phyloP scores from a whole-genome alignment of 345 rosid genomes.

The Draba incana region DNA sequence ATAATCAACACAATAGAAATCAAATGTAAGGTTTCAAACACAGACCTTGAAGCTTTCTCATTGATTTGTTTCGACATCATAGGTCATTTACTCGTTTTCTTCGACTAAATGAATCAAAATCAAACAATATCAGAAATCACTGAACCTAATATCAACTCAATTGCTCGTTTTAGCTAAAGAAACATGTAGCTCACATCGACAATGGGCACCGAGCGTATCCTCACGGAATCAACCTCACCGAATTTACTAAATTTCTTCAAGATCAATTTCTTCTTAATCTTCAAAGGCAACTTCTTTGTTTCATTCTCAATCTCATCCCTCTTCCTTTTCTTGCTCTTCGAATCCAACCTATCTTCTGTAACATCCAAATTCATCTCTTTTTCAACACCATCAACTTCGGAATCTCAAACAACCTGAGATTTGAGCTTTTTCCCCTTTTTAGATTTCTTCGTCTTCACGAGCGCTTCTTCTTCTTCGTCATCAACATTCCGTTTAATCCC shows the following conservation, averaged over 20 bases:
- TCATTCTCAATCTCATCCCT: constrained; percentile 86
- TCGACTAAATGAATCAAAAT: constrained; percentile 56
- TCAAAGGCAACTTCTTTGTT: constrained; percentile 69
- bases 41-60: constrained; percentile 78
- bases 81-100: constrained; percentile 87
- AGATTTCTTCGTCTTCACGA: constrained; percentile 39
- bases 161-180: neutral
- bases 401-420: neutral
- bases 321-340: constrained; percentile 76
- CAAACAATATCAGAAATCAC: constrained; percentile 26
- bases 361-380: constrained; percentile 20
- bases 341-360: constrained; percentile 32
- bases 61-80: constrained; percentile 69
- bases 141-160: neutral
- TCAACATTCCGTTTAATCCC: constrained; percentile 16
- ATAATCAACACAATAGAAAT: neutral
- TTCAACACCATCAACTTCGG: constrained; percentile 10
- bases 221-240: constrained; percentile 86
- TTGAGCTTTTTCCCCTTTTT: constrained; percentile 41
- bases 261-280: constrained; percentile 74
- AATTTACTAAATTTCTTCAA: constrained; percentile 73
- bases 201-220: constrained; percentile 89
- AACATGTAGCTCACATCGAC: constrained; percentile 64
- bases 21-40: neutral
- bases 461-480: constrained; percentile 23